Evolutionary conservation across 2,329 filamentous ascomycete species (phyloP), one percentile per base, ranked within the genome.

Genomic region (Parafenestella ontariensis): DNA sequence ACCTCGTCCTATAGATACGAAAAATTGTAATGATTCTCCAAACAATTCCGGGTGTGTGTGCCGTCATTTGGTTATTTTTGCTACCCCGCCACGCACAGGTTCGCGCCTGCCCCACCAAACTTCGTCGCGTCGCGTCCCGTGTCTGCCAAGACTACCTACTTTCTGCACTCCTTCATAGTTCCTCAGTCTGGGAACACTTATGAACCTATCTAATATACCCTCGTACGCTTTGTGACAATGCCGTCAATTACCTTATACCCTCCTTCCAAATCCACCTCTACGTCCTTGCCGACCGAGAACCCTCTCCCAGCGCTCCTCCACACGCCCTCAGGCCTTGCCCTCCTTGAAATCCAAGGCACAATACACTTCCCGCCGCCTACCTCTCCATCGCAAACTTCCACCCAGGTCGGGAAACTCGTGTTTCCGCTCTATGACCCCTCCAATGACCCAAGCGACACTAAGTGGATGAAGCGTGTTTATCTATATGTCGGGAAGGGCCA

Each of bases 401-500:
- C 85, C 1, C 77, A 81, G 23, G 82, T 96, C 60, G 92, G 92
- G 28, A 87, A 85, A 51, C 82, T 96, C 26, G 83, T 89, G 28
- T 96, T 96, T 67, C 92, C 92, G 1, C 83, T 91, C 65, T 91
- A 93, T 72, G 81, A 85, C 47, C 76, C 85, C 8, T 42, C 48
- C 29, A 78, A 83, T 24, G 77, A 74, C 50, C 61, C 74, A 0
- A 80, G 79, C 15, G 83, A 86, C 64, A 88, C 85, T 0, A 84
- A 84, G 9, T 97, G 93, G 93, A 96, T 94, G 90, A 96, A 92
- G 77, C 84, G 86, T 31, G 92, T 94, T 24, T 91, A 96, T 70
- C 79, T 98, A 44, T 96, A 94, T 71, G 85, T 98, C 4, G 95
- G 94, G 5, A 86, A 89, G 69, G 90, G 97, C 73, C 95, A 98